Base-by-base conservation (phyloP, 352 stramenopile genomes). In the Phytophthora meadii region DNA sequence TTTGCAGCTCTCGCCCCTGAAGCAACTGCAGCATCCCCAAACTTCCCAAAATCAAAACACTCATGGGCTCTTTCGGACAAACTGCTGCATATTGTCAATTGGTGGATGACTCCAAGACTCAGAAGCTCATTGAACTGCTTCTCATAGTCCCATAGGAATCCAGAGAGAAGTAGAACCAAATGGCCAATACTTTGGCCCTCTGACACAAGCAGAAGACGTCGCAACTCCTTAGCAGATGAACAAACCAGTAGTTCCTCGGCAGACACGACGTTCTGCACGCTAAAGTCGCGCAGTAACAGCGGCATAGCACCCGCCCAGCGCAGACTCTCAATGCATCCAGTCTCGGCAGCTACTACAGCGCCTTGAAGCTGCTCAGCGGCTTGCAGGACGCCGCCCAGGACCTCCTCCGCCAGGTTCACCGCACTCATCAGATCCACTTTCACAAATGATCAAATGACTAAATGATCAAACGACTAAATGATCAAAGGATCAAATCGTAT, bases 131-230 rank as follows among this genome's bases (percentile, higher is more conserved):
- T 42, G 11, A 92, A 48, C 4, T 54, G 24, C 32, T 51, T 27
- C 48, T 88, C 74, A 25, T 87, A 90, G 59, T 88, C 74, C 84
- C 84, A 92, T 15, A 92, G 54, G 45, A 90, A 90, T 0, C 74
- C 78, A 14, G 72, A 72, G 15, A 90, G 52, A 1, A 92, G 14
- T 25, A 94, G 30, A 32, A 81, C 79, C n/a, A 93, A 40, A 28
- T 85, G 76, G 27, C 65, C 58, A 28, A 81, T 60, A 41, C 32
- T 59, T 36, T 79, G 45, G 3, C 46, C 27, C 2, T 61, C 64
- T 6, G 39, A 58, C 32, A 59, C 22, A n/a, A 56, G 32, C 45
- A 83, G 52, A 22, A 87, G 46, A 22, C 30, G 19, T 10, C 48
- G 70, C 24, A 74, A 42, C 28, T 67, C 50, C 6, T 61, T 48